phyloP scores from a whole-genome alignment of 2,329 filamentous ascomycete species.

The Beauveria rudraprayagi region DNA sequence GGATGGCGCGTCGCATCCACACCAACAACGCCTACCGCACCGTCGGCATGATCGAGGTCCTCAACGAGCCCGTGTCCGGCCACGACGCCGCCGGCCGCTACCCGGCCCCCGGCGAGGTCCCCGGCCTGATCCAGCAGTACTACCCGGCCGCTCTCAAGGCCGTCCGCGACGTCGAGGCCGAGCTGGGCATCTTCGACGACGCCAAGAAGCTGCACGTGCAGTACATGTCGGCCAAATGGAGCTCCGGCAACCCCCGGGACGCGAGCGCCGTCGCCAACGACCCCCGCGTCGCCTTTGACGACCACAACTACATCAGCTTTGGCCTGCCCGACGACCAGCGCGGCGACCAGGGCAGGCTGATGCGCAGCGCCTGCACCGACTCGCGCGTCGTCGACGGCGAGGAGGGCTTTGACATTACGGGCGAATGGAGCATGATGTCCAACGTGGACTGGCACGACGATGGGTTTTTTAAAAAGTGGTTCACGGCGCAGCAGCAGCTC shows the following conservation, averaged over 20 bases:
- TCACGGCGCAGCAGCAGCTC: constrained; percentile 44
- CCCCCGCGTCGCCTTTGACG: constrained; percentile 44
- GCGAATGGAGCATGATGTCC: constrained; percentile 48
- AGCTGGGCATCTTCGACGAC: constrained; percentile 15
- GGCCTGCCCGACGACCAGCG: constrained; percentile 9
- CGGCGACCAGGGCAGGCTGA: constrained; percentile 16
- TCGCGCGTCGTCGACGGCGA: constrained; percentile 30
- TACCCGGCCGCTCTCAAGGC: constrained; percentile 18
- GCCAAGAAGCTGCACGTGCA: constrained; percentile 34
- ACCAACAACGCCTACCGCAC: constrained; percentile 39
- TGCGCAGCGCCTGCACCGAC: constrained; percentile 34
- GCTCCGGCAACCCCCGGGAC: constrained; percentile 30
- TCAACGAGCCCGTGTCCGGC: constrained; percentile 44
- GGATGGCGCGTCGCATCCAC: constrained; percentile 47
- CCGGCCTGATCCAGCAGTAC: constrained; percentile 15
- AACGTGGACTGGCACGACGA: constrained; percentile 33
- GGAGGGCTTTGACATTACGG: constrained; percentile 36
- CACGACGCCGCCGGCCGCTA: constrained; percentile 16
- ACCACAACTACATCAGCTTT: constrained; percentile 41
- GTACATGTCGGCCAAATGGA: constrained; percentile 43
- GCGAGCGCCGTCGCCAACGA: constrained; percentile 21
- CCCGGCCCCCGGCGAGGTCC: constrained; percentile 18
- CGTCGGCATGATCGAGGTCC: constrained; percentile 50
- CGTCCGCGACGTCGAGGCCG: constrained; percentile 17
- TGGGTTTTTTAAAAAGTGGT: constrained; percentile 48